These are phyloP conservation scores for Penicillium digitatum DNA, from an alignment of 2,329 filamentous ascomycete genomes.

Conservation along the genomic window DNA sequence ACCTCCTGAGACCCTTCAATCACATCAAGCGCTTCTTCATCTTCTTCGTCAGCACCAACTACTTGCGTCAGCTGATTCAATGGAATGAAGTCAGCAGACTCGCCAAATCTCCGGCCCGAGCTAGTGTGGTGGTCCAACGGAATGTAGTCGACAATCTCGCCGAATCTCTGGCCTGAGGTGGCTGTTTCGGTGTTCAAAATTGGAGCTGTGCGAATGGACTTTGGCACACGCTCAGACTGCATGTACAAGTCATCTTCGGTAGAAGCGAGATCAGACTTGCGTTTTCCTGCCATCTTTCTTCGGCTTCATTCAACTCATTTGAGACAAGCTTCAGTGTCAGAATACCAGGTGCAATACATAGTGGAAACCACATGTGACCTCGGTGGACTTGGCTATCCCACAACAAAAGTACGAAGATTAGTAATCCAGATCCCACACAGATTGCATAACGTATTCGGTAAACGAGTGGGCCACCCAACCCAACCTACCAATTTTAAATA, in stretches of 20 bases:
- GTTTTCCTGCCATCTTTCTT: background rate
- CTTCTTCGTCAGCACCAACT: conserved; percentile 34
- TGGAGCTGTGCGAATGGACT: background rate
- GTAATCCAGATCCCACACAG: too few relatives aligned
- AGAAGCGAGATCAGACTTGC: background rate
- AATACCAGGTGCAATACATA: too few relatives aligned
- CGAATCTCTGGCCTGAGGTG: conserved; percentile 28
- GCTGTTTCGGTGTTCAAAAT: background rate
- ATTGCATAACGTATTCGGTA: too few relatives aligned
- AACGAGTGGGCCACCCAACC: too few relatives aligned
- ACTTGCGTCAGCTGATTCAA: conserved; percentile 30
- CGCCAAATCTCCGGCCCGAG: conserved; percentile 28
- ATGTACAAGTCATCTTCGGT: background rate
- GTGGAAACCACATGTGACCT: too few relatives aligned
- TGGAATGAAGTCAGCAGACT: conserved; percentile 30
- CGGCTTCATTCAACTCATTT: background rate
- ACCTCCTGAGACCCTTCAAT: conserved; percentile 32
- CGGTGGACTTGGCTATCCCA: too few relatives aligned
- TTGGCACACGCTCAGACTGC: background rate
- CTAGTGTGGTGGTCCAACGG: background rate
- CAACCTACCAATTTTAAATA: too few relatives aligned
- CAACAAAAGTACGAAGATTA: too few relatives aligned
- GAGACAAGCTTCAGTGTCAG: background rate
- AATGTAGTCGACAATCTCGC: conserved; percentile 13
- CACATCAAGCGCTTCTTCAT: conserved; percentile 33